Base-by-base conservation (phyloP, 371 early-diverging fungal species). In the Mucor indicus region DNA sequence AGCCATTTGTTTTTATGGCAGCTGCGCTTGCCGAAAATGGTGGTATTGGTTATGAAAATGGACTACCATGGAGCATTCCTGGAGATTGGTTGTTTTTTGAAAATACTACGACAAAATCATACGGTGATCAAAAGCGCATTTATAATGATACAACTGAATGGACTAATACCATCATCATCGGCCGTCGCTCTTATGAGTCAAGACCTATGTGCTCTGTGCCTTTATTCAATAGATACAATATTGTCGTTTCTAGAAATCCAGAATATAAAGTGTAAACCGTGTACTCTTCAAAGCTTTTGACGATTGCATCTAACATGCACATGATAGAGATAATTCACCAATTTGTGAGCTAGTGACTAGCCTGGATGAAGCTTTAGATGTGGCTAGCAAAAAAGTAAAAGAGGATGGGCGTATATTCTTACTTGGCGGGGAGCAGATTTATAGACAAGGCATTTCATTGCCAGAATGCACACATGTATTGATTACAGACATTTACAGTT, bases 181-280 rank as follows among this genome's bases (percentile, higher is more conserved):
- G 96, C 27, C 79, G 95, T 32, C 62, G 70, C 24, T 91, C 93
- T 4, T 95, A 91, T 91, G 90, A 91, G 43, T 86, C 90, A 10
- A 87, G 92, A 21, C 95, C 96, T 2, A 65, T 59, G 21, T 77
- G 78, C 51, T 82, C 79, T 52, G 69, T 87, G 30, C 96, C 96
- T 5, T 65, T 96, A 22, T 38, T 57, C 16, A 64, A 75, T 50
- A 77, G 98, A 43, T 64, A 87, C 54, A 95, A 95, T 60, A 69
- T 96, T 35, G 81, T 98, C n/a, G 50, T 98, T 32, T 83, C 94
- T 11, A 60, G 89, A 7, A 69, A 83, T 38, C 53, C 59, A 7
- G 50, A 56, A 5, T 82, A 76, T 55, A 55, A 77, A 21, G 49
- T 76, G 83, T 81, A 71, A 67, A n/a, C n/a, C n/a, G n/a, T n/a